Percentiles rank a stretch among this genome's conserved stretches.
Evolutionary conservation across 441 rosid genomes (phyloP).

Genomic region (Brassica balearica): DNA sequence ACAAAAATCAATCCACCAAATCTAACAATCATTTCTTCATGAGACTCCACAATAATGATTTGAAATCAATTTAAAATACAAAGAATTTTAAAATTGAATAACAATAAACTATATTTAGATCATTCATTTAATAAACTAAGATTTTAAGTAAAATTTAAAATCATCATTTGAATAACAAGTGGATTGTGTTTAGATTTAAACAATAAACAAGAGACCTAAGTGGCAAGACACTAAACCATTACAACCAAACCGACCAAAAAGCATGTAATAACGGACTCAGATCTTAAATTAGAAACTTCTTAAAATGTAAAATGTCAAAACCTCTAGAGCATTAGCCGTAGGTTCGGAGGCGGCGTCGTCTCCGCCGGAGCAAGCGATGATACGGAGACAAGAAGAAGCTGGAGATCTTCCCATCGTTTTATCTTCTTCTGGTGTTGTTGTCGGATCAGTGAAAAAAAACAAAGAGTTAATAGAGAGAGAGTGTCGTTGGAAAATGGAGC

Average conservation of each 20-base stretch:
- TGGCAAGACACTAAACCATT: neutral
- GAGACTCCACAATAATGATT: no score
- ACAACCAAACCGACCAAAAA: neutral
- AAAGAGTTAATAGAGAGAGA: neutral
- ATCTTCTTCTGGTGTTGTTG: slow-evolving; percentile 23
- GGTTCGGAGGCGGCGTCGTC: slow-evolving; percentile 48
- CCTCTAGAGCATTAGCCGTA: slow-evolving; percentile 56
- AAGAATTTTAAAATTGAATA: no score
- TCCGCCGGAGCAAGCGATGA: slow-evolving; percentile 78
- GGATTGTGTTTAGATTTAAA: no score
- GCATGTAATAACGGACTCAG: slow-evolving; percentile 19
- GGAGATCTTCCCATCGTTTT: slow-evolving; percentile 73
- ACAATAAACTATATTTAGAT: no score
- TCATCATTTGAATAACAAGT: no score
- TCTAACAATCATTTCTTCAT: neutral
- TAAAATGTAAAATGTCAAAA: slow-evolving; percentile 25
- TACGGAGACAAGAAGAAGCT: slow-evolving; percentile 77
- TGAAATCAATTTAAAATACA: no score
- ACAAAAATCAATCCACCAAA: neutral
- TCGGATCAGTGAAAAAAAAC: slow-evolving; percentile 35
- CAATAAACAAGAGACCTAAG: no score
- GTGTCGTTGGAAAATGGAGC: slow-evolving; percentile 60
- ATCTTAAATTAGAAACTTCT: slow-evolving; percentile 37
- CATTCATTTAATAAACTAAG: no score
- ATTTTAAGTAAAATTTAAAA: no score